Percentiles rank a stretch among this genome's conserved stretches.
phyloP scores from a whole-genome alignment of 2,329 filamentous ascomycete species.

The Clarireedia hainanense region DNA sequence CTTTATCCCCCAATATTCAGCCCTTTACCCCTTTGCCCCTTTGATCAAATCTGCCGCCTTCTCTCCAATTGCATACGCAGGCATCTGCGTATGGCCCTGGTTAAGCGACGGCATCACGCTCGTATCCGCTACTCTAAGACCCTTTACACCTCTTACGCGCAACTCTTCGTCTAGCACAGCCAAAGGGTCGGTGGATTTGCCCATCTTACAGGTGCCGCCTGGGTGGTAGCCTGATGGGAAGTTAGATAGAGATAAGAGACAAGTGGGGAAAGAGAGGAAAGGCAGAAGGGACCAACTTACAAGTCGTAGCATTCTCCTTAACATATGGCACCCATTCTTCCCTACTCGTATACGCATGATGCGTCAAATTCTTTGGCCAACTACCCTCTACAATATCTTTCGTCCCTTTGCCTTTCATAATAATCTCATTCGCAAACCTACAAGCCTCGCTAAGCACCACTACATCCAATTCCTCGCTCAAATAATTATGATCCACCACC shows the following conservation, averaged over 20 bases:
- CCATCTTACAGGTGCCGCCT: constrained; percentile 49
- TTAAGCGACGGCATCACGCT: constrained; percentile 32
- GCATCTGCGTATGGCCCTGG: constrained; percentile 48
- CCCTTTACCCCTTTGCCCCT: constrained; percentile 32
- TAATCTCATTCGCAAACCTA: constrained; percentile 50
- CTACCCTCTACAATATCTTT: constrained; percentile 51
- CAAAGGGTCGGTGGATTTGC: constrained; percentile 39
- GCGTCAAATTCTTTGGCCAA: constrained; percentile 45
- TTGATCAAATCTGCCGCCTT: constrained; percentile 45
- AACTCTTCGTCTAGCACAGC: constrained; percentile 22
- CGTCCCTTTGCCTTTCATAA: constrained; percentile 48
- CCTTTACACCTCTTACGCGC: constrained; percentile 20
- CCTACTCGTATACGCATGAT: constrained; percentile 44
- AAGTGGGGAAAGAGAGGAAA: background rate
- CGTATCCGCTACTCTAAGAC: constrained; percentile 23
- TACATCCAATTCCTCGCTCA: constrained; percentile 49
- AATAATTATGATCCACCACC: constrained; percentile 49
- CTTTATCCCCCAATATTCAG: background rate
- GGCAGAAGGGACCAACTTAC: constrained; percentile 31
- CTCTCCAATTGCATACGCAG: constrained; percentile 49
- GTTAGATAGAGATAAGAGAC: background rate
- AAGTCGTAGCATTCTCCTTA: constrained; percentile 51
- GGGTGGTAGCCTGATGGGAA: constrained; percentile 43
- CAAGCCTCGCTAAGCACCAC: constrained; percentile 52
- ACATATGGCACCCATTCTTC: constrained; percentile 53